Evolutionary conservation across 2,329 filamentous ascomycete genomes (phyloP), one percentile per base, ranked within the genome.

Genomic region (Diaporthe ilicicola): DNA sequence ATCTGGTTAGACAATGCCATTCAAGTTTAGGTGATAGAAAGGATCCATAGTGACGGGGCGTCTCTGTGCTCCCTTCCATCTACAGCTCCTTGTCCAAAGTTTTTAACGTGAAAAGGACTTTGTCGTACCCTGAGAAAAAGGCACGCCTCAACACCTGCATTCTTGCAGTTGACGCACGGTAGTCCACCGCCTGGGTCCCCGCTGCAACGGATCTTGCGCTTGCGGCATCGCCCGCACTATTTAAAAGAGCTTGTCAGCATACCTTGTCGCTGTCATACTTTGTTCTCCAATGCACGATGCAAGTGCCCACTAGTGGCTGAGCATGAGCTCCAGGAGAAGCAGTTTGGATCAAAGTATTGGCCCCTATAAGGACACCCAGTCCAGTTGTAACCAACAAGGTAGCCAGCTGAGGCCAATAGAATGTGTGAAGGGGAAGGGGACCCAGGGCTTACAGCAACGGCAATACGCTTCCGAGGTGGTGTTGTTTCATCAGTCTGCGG

Each of bases 151-250:
- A 88, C 84, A 15, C 92, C 92, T 66, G 95, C 92, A 73, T 86
- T 90, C 77, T 90, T 92, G 84, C 95, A 98, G 80, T 95, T 97
- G 13, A 88, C 85, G 81, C 95, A 98, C n/a, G 91, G 90, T 48
- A 85, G 83, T n/a, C 92, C 92, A 77, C 92, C 89, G 39, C 92
- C 93, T 42, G 88, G 86, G 78, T 97, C 94, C 53, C 95, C 95
- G 77, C 93, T 97, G 83, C 95, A 98, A 76, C 94, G 92, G 76
- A 98, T 98, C 85, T 98, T 98, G 71, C 95, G 90, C 83, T 95
- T 95, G 72, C 95, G 90, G 82, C 95, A 98, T 75, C 95, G 90
- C 44, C 90, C 90, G 80, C 95, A 98, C 95, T 98, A 74, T 70
- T 70, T 74, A 37, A 70, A 71, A 39, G 37, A 44, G 24, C 65